A percentile compares a stretch with the other conserved stretches of the same genome.
phyloP scores from a whole-genome alignment of 1,284 basidiomycete genomes.

The Volvariella surrecta region DNA sequence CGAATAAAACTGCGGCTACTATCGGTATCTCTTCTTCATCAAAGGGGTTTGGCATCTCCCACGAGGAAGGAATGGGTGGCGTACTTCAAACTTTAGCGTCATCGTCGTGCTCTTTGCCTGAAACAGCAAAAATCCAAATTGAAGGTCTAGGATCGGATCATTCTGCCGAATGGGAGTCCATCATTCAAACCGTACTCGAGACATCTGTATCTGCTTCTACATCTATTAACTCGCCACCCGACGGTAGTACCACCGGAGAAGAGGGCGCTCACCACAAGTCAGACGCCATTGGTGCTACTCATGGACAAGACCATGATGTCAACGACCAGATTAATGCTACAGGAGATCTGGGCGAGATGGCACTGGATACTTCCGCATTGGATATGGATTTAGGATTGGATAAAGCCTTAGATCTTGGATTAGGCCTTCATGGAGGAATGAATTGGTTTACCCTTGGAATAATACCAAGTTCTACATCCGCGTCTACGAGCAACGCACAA shows the following conservation, averaged over 20 bases:
- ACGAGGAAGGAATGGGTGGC: slow-evolving; percentile 5
- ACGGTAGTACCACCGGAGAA: slow-evolving; percentile 3
- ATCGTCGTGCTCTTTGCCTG: neutral
- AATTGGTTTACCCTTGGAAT: slow-evolving; percentile 27
- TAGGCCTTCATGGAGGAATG: slow-evolving; percentile 23
- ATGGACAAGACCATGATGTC: neutral
- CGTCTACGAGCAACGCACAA: too few relatives aligned
- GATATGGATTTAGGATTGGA: slow-evolving; percentile 23
- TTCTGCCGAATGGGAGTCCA: slow-evolving; percentile 31
- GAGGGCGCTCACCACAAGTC: neutral
- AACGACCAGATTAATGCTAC: slow-evolving; percentile 5
- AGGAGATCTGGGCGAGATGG: slow-evolving; percentile 15
- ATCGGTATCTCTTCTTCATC: slow-evolving; percentile 8
- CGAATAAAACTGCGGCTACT: neutral
- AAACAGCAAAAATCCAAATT: slow-evolving; percentile 17
- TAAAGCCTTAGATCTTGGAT: slow-evolving; percentile 26
- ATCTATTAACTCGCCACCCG: slow-evolving; percentile 6
- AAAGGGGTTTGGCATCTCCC: slow-evolving; percentile 7
- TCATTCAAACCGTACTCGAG: slow-evolving; percentile 30
- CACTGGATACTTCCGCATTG: slow-evolving; percentile 24
- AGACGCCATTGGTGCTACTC: neutral
- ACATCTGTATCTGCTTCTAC: slow-evolving; percentile 14
- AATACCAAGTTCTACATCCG: slow-evolving; percentile 16
- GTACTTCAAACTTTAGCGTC: neutral
- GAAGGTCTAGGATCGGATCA: slow-evolving; percentile 22